Evolutionary conservation across 129 eudicot species (phyloP), one percentile per base, ranked within the genome.

Genomic region (Glebionis coronaria): DNA sequence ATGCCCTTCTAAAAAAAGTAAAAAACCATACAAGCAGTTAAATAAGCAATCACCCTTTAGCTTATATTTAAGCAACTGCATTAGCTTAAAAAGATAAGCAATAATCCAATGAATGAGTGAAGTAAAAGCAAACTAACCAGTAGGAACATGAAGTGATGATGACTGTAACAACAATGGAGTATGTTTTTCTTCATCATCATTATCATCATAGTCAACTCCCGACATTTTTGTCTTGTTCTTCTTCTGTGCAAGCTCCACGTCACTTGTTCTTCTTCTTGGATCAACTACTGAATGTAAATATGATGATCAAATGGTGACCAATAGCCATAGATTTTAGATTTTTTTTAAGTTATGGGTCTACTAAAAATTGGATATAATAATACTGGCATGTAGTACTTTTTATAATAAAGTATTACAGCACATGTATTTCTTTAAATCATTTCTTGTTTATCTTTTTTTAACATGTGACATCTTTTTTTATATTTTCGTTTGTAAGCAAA

Each of bases 111-210:
- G n/a, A n/a, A n/a, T n/a, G n/a, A n/a, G n/a, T n/a, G n/a, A 27
- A 27, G 35, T 3, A 29, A 29, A 64, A 75, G 64, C 38, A 49
- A 64, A 46, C 23, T 25, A 9, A 74, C 79, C 79, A 18, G 59
- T 74, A 51, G 59, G 68, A 25, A 44, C 38, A 23, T 71, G 63
- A 31, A 60, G 10, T 42, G 67, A 72, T 15, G 15, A 50, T n/a
- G n/a, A n/a, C 28, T 71, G 81, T 70, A 76, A 61, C 77, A 77
- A 47, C 50, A 71, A 75, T 28, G 77, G 57, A 9, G 65, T 72
- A 4, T 21, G 61, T 46, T 57, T 63, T 21, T 59, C 72, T 1
- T 74, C 73, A 4, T 71, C 62, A 0, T 71, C 54, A 49, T 15
- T 67, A n/a, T n/a, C n/a, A n/a, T n/a, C n/a, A n/a, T n/a, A n/a